Evolutionary conservation across 2,329 filamentous ascomycete genomes (phyloP), one percentile per base, ranked within the genome.

Genomic region (Exophiala sideris): DNA sequence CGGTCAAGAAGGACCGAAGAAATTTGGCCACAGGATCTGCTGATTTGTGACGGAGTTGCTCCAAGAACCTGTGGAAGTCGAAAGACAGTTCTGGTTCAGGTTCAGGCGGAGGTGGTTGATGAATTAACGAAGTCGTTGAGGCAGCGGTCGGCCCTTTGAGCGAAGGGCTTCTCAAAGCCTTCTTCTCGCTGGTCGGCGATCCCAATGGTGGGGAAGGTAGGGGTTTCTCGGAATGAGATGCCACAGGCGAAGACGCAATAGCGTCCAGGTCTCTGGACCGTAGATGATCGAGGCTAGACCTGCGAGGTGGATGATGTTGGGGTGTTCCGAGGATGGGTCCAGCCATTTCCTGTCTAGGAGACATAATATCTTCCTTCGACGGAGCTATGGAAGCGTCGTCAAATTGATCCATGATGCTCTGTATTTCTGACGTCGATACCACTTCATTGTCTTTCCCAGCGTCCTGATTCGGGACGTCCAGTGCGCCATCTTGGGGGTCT

Each of bases 21-120:
- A 96, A 99, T 60, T 92, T 88, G 4, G 95, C 95, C 2, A 99
- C 92, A 1, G 95, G 94, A 66, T 99, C 95, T n/a, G 94, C 95
- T 54, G 95, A 96, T 62, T 92, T 89, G 72, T 99, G 94, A 56
- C 94, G 87, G 32, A 99, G 78, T 71, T 99, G 94, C 70, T 97
- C 94, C 44, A 99, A 77, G 68, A 99, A 99, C 12, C 94, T 84
- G 71, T 99, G 94, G 65, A 99, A 99, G 72, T 99, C 94, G 65
- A 99, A 99, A 0, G 91, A 90, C 24, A 95, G 81, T 42, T 87
- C 81, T 6, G 91, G 87, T 68, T 97, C 94, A 0, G 88, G 88
- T 54, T 88, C 87, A 0, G 88, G 88, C 6, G 84, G 86, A 6
- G 86, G 87, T 11, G 51, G 49, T 24, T 54, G 54, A 47, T 42